Evolutionary conservation across 495 filamentous ascomycete species (phyloP), one percentile per base, ranked within the genome.

Genomic region (Sabuloglossum arenarium): DNA sequence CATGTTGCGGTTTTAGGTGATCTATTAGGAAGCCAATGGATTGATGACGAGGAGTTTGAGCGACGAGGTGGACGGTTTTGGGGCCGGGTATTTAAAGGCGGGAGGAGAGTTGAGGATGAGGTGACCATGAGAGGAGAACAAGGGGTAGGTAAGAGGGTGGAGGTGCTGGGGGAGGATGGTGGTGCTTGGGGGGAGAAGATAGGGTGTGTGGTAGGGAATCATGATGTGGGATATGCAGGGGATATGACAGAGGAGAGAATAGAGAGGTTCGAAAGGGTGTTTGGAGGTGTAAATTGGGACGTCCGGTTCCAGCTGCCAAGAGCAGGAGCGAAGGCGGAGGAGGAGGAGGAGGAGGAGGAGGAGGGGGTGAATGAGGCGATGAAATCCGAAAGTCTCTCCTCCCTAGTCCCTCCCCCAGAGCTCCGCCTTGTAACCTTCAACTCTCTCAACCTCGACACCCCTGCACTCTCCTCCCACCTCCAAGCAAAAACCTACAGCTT

Each of bases 21-120:
- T 63, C 70, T 97, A 54, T 70, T 98, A 8, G 93, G 91, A n/a
- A 94, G 88, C 61, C 91, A 98, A 63, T 97, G 93, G 93, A 81
- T 97, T 31, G 75, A 74, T 29, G 82, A 94, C 62, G 77, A 73
- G 52, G 91, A 98, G 67, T 98, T 97, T 65, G 68, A 75, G 39
- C 66, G 69, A 46, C 76, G 91, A 24, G 81, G 79, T 10, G 57
- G 68, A 60, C 71, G 91, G 43, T 97, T 81, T 68, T 97, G 91
- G 93, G 70, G 78, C 28, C 76, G 81, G 6, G 85, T 94, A 16
- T 88, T 96, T 62, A 67, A 66, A 21, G 57, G 80, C 16, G 79
- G 73, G n/a, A 68, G 77, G 56, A 77, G 76, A 37, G 80, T 95
- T 0, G 70, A 76, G 24, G 81, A 88, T 59, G 71, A 78, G n/a